phyloP scores from a whole-genome alignment of 1,284 basidiomycete species.

The Moesziomyces aphidis region DNA sequence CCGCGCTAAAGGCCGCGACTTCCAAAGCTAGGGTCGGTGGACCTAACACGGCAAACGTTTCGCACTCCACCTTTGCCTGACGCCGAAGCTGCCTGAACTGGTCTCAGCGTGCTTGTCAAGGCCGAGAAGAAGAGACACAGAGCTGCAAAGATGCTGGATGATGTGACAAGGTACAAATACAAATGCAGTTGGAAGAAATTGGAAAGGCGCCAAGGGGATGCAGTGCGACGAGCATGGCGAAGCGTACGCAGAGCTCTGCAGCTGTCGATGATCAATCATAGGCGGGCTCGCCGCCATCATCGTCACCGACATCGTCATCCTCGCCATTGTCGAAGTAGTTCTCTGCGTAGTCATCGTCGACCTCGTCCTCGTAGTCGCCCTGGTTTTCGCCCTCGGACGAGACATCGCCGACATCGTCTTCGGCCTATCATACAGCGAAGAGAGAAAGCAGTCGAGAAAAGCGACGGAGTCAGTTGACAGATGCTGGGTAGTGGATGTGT shows the following conservation, averaged over 20 bases:
- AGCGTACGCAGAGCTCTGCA: neutral
- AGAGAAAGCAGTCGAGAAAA: neutral
- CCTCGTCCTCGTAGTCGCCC: constrained; percentile 66
- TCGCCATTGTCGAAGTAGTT: constrained; percentile 68
- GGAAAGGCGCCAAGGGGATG: neutral
- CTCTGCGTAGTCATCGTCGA: constrained; percentile 65
- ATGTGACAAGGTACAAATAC: constrained; percentile 27
- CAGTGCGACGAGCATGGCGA: neutral
- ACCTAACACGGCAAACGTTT: neutral
- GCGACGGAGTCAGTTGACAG: too few relatives aligned
- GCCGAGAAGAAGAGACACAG: neutral
- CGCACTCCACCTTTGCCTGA: too few relatives aligned
- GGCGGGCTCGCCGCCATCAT: constrained; percentile 56
- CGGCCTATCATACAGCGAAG: constrained; percentile 12
- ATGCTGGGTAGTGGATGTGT: too few relatives aligned
- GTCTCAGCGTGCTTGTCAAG: too few relatives aligned
- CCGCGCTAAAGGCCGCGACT: constrained; percentile 12
- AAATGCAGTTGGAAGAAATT: constrained; percentile 10
- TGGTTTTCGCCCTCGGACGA: constrained; percentile 61
- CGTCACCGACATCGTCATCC: constrained; percentile 60
- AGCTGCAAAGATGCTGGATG: neutral
- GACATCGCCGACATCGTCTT: constrained; percentile 53
- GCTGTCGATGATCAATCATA: constrained; percentile 44
- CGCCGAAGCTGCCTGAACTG: too few relatives aligned
- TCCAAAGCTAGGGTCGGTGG: neutral